Percentiles rank a stretch among this genome's conserved stretches.
phyloP scores from a whole-genome alignment of 345 rosid species.

The Garcia nutans region DNA sequence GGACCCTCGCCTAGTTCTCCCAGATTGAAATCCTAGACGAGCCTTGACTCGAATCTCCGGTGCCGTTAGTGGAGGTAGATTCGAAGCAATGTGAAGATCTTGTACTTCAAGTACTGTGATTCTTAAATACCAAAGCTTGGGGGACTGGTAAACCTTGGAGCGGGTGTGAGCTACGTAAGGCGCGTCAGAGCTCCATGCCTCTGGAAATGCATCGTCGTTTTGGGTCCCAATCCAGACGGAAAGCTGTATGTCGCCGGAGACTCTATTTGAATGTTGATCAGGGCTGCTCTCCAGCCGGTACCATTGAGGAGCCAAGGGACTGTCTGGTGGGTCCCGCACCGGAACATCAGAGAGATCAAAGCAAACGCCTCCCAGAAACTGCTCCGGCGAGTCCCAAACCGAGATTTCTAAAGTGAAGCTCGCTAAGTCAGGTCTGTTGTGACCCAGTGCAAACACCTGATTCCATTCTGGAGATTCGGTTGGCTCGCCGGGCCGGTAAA shows the following conservation, averaged over 20 bases:
- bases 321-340: constrained; percentile 82
- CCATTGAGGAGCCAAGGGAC: constrained; percentile 93
- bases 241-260: constrained; percentile 84
- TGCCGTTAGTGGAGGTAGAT: constrained; percentile 77
- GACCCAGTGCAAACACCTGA: constrained; percentile 70
- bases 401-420: constrained; percentile 72
- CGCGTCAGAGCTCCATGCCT: constrained; percentile 86
- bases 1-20: constrained; percentile 71
- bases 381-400: constrained; percentile 77
- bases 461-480: constrained; percentile 77
- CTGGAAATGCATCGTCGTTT: constrained; percentile 92
- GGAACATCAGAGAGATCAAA: constrained; percentile 87
- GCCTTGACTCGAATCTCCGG: constrained; percentile 84
- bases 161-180: constrained; percentile 85
- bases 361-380: constrained; percentile 83
- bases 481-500: constrained; percentile 57
- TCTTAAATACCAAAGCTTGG: constrained; percentile 91
- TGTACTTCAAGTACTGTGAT: constrained; percentile 86
- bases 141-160: constrained; percentile 93
- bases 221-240: constrained; percentile 96
- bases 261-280: constrained; percentile 40
- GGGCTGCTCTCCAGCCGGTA: constrained; percentile 63
- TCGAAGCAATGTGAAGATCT: constrained; percentile 70
- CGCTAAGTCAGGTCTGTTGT: constrained; percentile 50
- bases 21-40: constrained; percentile 77